Percentiles rank a stretch among this genome's conserved stretches.
phyloP scores from a whole-genome alignment of 129 eudicot species.

The Gnaphalium uliginosum region DNA sequence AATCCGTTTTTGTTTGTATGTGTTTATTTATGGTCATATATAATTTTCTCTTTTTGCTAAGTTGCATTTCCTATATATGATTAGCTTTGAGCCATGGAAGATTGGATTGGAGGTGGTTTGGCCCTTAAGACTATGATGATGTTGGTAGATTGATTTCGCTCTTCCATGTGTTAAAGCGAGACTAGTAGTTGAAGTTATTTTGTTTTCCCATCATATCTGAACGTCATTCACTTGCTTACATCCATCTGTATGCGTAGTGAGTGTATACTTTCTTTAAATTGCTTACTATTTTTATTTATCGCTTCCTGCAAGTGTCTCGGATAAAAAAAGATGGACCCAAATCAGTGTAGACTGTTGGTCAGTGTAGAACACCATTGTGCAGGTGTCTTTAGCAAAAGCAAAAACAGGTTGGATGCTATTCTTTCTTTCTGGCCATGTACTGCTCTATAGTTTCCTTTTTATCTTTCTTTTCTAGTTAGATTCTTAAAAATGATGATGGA shows the following conservation, averaged over 20 bases:
- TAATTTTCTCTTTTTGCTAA: no score
- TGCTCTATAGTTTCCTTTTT: neutral
- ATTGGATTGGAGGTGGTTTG: neutral
- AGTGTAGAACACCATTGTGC: conserved; percentile 72
- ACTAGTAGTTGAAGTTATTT: neutral
- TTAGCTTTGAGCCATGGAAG: no score
- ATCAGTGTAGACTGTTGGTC: conserved; percentile 69
- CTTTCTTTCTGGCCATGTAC: conserved; percentile 2
- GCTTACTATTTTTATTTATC: neutral
- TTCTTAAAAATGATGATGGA: neutral
- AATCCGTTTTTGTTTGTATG: no score
- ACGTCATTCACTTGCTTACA: neutral
- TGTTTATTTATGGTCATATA: no score
- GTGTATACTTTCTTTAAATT: neutral
- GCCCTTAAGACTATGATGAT: neutral
- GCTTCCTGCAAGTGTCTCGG: conserved; percentile 23
- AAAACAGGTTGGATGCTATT: conserved; percentile 63
- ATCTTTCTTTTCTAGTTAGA: neutral
- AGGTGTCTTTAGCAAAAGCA: conserved; percentile 69
- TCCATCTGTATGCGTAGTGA: neutral
- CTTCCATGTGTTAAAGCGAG: neutral
- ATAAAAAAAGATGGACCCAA: conserved; percentile 70
- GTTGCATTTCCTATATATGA: no score
- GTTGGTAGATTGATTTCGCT: neutral
- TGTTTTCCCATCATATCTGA: neutral